These are phyloP conservation scores for Rosa chinensis DNA, from an alignment of 306 rosid species.

Conservation along the genomic window DNA sequence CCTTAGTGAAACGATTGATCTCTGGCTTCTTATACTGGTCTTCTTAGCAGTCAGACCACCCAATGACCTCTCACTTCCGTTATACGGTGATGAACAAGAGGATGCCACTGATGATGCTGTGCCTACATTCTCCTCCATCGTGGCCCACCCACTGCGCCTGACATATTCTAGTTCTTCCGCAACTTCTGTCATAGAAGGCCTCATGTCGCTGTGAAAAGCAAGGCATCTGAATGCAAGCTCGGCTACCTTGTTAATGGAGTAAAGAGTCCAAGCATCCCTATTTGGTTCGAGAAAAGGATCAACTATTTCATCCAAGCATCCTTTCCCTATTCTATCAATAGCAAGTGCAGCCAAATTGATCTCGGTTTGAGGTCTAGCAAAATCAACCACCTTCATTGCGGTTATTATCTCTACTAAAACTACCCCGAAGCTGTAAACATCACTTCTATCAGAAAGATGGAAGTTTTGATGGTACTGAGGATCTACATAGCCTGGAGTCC, in stretches of 20 bases:
- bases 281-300: slow-evolving; percentile 89
- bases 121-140: slow-evolving; percentile 67
- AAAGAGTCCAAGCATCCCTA: slow-evolving; percentile 97
- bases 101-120: slow-evolving; percentile 62
- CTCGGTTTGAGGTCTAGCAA: slow-evolving; percentile 70
- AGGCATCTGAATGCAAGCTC: slow-evolving; percentile 98
- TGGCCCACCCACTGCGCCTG: slow-evolving; percentile 74
- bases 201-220: slow-evolving; percentile 87
- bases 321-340: slow-evolving; percentile 81
- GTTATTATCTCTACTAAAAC: slow-evolving; percentile 93
- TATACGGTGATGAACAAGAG: slow-evolving; percentile 51
- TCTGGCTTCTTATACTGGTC: slow-evolving; percentile 50
- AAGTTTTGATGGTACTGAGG: slow-evolving; percentile 98
- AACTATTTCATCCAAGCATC: slow-evolving; percentile 71
- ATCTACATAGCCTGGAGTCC: slow-evolving; percentile 97
- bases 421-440: slow-evolving; percentile 95
- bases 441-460: slow-evolving; percentile 94
- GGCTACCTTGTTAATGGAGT: slow-evolving; percentile 80
- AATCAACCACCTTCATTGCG: slow-evolving; percentile 91
- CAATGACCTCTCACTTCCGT: slow-evolving; percentile 56
- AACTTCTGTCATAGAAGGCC: slow-evolving; percentile 94
- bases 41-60: slow-evolving; percentile 34
- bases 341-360: slow-evolving; percentile 96
- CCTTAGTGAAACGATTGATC: slow-evolving; percentile 46
- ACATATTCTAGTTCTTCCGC: slow-evolving; percentile 85